Conservation (phyloP, 2,329 filamentous ascomycete genomes). For the Trichoderma oligosporum region DNA sequence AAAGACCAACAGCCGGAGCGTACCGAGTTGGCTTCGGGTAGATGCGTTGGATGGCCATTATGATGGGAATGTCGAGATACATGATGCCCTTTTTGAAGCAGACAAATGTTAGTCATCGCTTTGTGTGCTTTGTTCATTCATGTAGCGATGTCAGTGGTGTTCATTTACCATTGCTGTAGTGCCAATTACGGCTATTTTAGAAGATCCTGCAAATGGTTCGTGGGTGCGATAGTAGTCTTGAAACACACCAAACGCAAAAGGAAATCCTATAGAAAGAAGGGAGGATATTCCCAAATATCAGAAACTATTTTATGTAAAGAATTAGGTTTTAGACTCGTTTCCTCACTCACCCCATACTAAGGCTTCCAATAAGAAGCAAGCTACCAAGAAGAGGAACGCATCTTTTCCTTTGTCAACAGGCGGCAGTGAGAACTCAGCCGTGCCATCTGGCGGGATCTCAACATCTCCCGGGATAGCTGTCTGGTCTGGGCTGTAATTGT, state of each 20-base stretch:
- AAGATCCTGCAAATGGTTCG: conserved; percentile 48
- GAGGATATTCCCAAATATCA: no score
- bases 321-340: no score
- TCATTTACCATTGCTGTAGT: conserved; percentile 51
- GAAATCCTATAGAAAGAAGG: conserved; percentile 50
- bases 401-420: conserved; percentile 34
- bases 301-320: no score
- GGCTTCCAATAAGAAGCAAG: conserved; percentile 34
- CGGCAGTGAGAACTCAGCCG: conserved; percentile 26
- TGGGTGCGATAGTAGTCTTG: conserved; percentile 60
- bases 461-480: neutral
- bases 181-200: conserved; percentile 55
- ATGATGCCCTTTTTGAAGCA: conserved; percentile 46
- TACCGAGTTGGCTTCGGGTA: conserved; percentile 41
- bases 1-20: conserved; percentile 43
- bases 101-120: neutral
- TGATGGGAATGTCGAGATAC: conserved; percentile 50
- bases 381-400: conserved; percentile 34
- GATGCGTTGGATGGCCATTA: conserved; percentile 44
- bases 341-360: conserved; percentile 32
- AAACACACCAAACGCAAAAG: conserved; percentile 63
- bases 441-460: neutral
- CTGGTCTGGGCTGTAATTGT: conserved; percentile 3
- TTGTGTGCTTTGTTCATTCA: neutral
- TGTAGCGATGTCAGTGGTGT: neutral